Evolutionary conservation across 1,139 yeast species (phyloP), one percentile per base, ranked within the genome.

Genomic region (Saccharomycopsis crataegensis): DNA sequence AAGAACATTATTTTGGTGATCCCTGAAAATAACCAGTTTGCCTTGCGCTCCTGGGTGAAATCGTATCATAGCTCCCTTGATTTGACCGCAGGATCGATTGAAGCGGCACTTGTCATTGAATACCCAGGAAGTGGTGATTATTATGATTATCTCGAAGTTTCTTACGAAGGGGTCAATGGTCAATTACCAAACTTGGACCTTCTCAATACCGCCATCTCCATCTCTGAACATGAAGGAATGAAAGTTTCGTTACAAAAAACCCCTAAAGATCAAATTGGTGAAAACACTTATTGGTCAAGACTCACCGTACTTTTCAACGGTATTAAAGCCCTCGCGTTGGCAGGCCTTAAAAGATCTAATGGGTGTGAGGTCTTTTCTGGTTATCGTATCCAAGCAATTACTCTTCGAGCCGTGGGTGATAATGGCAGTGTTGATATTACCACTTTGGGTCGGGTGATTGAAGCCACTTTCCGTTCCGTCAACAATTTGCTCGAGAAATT

Each of bases 281-380:
- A 69, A 11, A 72, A 77, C 54, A 73, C 75, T 44, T 83, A 79
- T 62, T 68, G 64, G 55, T 71, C 81, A 17, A 74, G 97, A 59
- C 72, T 87, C 41, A 71, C 72, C 48, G 80, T 87, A 0, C 67
- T 94, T 56, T 59, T 80, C 16, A 71, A 75, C 44, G 95, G 96
- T 0, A 78, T 93, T 37, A 68, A 77, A 55, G 78, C 78, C 48
- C 80, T 89, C 64, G 80, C 91, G 1, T 65, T 83, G 9, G 78
- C 96, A 0, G 98, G 98, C 0, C 66, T 86, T 28, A 76, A 75
- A 14, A 71, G 74, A 12, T 67, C 76, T 1, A 75, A 80, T 50
- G 96, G 97, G 3, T 83, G 90, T 61, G 97, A 91, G 65, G 89
- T 91, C 11, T 93, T 93, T 66, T 85, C 95, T 51, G 98, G 98